phyloP scores from a whole-genome alignment of 2,329 filamentous ascomycete genomes.

The Apiospora rasikravindrae region DNA sequence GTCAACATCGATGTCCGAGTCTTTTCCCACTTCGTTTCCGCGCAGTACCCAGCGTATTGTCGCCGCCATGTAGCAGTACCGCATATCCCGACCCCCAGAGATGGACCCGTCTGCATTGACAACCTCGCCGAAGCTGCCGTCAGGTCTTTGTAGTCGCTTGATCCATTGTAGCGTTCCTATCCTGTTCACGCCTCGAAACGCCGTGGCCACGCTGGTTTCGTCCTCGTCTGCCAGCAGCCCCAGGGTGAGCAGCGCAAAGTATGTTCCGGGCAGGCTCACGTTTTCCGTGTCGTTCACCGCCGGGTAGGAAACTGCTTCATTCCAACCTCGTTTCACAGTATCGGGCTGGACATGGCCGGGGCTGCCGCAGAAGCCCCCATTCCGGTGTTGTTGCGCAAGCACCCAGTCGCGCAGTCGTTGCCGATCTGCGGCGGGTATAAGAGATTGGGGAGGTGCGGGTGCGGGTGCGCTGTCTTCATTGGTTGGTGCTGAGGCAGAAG shows the following conservation, averaged over 20 bases:
- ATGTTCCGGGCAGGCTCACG: slow-evolving; percentile 84
- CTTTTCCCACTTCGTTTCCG: slow-evolving; percentile 61
- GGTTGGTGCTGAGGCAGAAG: slow-evolving; percentile 48
- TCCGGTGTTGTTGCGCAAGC: slow-evolving; percentile 81
- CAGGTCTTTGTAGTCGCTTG: slow-evolving; percentile 72
- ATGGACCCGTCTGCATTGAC: slow-evolving; percentile 62
- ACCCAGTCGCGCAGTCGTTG: slow-evolving; percentile 72
- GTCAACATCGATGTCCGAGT: slow-evolving; percentile 77
- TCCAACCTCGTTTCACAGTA: slow-evolving; percentile 34
- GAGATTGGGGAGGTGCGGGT: slow-evolving; percentile 58
- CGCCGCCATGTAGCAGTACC: slow-evolving; percentile 86
- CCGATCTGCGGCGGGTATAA: slow-evolving; percentile 53
- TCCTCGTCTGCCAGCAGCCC: slow-evolving; percentile 53
- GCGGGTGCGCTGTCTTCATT: slow-evolving; percentile 50
- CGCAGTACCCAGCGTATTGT: slow-evolving; percentile 82
- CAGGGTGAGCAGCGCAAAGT: slow-evolving; percentile 82
- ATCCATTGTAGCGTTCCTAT: slow-evolving; percentile 76
- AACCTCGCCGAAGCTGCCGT: slow-evolving; percentile 92
- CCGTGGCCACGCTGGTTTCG: slow-evolving; percentile 45
- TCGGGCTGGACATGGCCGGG: slow-evolving; percentile 66
- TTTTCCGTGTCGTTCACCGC: slow-evolving; percentile 48
- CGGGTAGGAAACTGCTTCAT: slow-evolving; percentile 47
- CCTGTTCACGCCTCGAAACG: slow-evolving; percentile 70
- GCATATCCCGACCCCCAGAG: slow-evolving; percentile 82
- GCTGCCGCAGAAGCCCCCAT: slow-evolving; percentile 88